These are phyloP conservation scores for Stachybotrys elegans DNA, from an alignment of 2,329 filamentous ascomycete genomes.

Conservation along the genomic window DNA sequence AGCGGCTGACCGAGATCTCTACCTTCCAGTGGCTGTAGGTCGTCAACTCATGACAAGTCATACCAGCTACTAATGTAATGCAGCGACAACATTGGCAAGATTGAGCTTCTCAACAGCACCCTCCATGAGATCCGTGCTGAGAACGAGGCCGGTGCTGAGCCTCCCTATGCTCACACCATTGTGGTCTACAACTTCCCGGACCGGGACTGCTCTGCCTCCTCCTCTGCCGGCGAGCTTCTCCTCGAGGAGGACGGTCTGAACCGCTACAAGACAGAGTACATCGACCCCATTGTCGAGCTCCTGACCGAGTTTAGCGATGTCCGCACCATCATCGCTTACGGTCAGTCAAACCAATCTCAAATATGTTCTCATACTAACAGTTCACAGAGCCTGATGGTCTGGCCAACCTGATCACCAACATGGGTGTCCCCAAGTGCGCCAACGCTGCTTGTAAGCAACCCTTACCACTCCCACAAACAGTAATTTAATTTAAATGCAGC, in stretches of 20 bases:
- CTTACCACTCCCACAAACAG: neutral
- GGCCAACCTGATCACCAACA: slow-evolving; percentile 54
- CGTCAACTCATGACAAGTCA: neutral
- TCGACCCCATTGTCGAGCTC: slow-evolving; percentile 36
- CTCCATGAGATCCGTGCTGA: slow-evolving; percentile 37
- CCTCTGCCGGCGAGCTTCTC: slow-evolving; percentile 52
- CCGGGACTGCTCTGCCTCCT: slow-evolving; percentile 52
- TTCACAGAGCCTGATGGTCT: slow-evolving; percentile 16
- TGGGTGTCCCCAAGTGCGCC: slow-evolving; percentile 43
- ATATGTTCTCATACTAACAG: neutral
- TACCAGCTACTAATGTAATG: slow-evolving; percentile 7
- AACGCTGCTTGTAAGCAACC: slow-evolving; percentile 26
- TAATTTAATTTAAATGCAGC: slow-evolving; percentile 3
- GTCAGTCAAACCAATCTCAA: slow-evolving; percentile 22
- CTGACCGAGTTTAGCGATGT: slow-evolving; percentile 38
- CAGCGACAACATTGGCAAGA: slow-evolving; percentile 45
- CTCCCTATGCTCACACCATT: slow-evolving; percentile 34
- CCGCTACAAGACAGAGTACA: slow-evolving; percentile 53
- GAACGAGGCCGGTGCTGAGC: slow-evolving; percentile 27
- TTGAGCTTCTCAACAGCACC: slow-evolving; percentile 39
- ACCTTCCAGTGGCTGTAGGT: slow-evolving; percentile 48
- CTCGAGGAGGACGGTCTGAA: slow-evolving; percentile 43
- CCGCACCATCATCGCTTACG: slow-evolving; percentile 39
- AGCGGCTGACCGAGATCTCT: slow-evolving; percentile 46
- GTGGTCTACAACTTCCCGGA: slow-evolving; percentile 56